These are phyloP conservation scores for Kwoniella europaea DNA, from an alignment of 768 basidiomycete genomes.

Conservation along the genomic window DNA sequence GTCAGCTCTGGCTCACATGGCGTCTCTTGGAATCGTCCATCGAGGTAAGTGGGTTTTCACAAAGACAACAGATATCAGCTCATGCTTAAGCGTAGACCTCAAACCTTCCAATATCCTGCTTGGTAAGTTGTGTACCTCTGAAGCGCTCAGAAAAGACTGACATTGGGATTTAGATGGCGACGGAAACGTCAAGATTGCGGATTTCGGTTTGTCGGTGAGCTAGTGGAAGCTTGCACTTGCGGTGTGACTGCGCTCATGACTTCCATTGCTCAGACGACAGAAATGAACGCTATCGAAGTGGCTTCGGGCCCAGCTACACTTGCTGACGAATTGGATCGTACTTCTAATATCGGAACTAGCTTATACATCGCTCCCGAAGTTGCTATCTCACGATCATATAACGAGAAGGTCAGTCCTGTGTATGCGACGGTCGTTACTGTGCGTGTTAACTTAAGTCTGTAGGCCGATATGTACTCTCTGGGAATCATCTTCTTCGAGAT, in stretches of 20 bases:
- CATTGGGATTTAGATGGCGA: constrained; percentile 39
- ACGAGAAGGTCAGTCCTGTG: constrained; percentile 66
- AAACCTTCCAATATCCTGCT: constrained; percentile 95
- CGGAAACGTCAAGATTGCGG: constrained; percentile 69
- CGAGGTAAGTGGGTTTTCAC: constrained; percentile 21
- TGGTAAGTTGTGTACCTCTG: constrained; percentile 62
- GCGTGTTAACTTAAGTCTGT: background rate
- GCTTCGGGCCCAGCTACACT: constrained; percentile 7
- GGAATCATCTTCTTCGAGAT: constrained; percentile 98
- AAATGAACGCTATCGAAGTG: constrained; percentile 37
- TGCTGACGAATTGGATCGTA: constrained; percentile 46
- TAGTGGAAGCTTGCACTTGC: background rate
- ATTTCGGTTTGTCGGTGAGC: constrained; percentile 72
- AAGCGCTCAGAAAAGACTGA: background rate
- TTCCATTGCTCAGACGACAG: constrained; percentile 31
- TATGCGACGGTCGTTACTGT: background rate
- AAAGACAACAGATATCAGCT: background rate
- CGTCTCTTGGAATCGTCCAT: constrained; percentile 79
- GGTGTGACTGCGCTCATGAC: constrained; percentile 22
- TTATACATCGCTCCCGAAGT: constrained; percentile 95
- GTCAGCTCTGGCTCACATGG: constrained; percentile 88
- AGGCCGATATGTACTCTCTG: constrained; percentile 89
- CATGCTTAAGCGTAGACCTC: constrained; percentile 65
- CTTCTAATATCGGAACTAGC: constrained; percentile 74
- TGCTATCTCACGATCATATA: constrained; percentile 57